These are phyloP conservation scores for Lecanosticta acicola DNA, from an alignment of 2,329 filamentous ascomycete genomes.

Conservation along the genomic window DNA sequence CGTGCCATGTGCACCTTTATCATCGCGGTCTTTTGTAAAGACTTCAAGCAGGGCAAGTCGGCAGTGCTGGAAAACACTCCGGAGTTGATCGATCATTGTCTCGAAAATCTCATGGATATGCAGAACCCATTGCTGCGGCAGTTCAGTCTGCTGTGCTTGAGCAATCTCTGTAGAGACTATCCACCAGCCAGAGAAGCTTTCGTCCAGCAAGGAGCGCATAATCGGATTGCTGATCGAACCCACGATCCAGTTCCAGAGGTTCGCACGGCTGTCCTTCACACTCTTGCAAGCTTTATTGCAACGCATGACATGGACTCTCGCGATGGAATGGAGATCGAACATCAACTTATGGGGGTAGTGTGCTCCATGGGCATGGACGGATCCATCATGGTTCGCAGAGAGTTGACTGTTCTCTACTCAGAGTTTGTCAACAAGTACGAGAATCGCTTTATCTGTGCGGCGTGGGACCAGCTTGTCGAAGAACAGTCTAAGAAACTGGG, in stretches of 20 bases:
- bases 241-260: conserved; percentile 89
- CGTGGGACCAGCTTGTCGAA: conserved; percentile 83
- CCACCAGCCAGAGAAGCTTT: conserved; percentile 93
- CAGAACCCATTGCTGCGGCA: conserved; percentile 86
- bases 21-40: conserved; percentile 92
- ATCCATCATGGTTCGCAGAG: conserved; percentile 87
- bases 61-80: conserved; percentile 84
- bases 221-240: conserved; percentile 71
- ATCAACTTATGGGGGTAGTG: conserved; percentile 81
- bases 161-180: conserved; percentile 87
- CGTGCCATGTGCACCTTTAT: conserved; percentile 99
- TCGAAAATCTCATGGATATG: conserved; percentile 75
- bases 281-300: conserved; percentile 87
- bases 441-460: conserved; percentile 84
- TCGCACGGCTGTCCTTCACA: conserved; percentile 85
- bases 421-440: conserved; percentile 86
- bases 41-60: conserved; percentile 83
- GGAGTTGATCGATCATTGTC: conserved; percentile 82
- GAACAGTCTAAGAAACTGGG: conserved; percentile 46
- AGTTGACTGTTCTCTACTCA: conserved; percentile 88
- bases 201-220: conserved; percentile 80
- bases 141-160: conserved; percentile 93
- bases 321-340: conserved; percentile 52
- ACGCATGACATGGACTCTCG: conserved; percentile 49
- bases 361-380: conserved; percentile 91